phyloP scores from a whole-genome alignment of 2,329 filamentous ascomycete species.

The Thelonectria discophora region DNA sequence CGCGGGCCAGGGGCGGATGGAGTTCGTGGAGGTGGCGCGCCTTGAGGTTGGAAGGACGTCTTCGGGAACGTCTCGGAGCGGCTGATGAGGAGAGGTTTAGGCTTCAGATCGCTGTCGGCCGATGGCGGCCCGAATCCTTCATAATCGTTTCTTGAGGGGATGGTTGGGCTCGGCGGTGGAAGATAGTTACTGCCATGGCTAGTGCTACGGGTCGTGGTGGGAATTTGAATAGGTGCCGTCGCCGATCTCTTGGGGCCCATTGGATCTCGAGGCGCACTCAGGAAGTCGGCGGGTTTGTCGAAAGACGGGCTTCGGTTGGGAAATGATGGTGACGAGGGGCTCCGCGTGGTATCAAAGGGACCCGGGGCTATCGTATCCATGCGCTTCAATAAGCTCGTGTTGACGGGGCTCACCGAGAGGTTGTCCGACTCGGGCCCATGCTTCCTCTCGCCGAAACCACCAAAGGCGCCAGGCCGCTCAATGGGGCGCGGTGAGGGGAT shows the following conservation, averaged over 20 bases:
- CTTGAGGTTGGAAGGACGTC: conserved; percentile 41
- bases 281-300: conserved; percentile 32
- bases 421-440: conserved; percentile 34
- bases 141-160: conserved; percentile 63
- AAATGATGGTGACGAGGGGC: conserved; percentile 48
- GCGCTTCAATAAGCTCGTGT: conserved; percentile 61
- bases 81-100: conserved; percentile 50
- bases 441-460: conserved; percentile 54
- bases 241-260: conserved; percentile 23
- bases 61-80: conserved; percentile 65
- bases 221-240: conserved; percentile 15
- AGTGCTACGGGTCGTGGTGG: conserved; percentile 31
- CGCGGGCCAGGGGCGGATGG: conserved; percentile 59
- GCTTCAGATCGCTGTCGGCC: conserved; percentile 50
- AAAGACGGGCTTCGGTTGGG: conserved; percentile 41
- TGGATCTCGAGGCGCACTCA: conserved; percentile 27
- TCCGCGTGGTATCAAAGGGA: conserved; percentile 65
- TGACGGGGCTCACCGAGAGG: conserved; percentile 31
- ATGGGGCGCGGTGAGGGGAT: conserved; percentile 51
- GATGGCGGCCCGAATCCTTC: conserved; percentile 64
- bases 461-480: conserved; percentile 59
- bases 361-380: conserved; percentile 74
- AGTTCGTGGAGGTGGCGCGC: conserved; percentile 53
- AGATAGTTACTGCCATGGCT: conserved; percentile 34
- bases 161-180: conserved; percentile 51